Percentiles rank a stretch among this genome's conserved stretches.
Evolutionary conservation across 805 yeast genomes (phyloP).

Genomic region (Hanseniaspora lindneri): DNA sequence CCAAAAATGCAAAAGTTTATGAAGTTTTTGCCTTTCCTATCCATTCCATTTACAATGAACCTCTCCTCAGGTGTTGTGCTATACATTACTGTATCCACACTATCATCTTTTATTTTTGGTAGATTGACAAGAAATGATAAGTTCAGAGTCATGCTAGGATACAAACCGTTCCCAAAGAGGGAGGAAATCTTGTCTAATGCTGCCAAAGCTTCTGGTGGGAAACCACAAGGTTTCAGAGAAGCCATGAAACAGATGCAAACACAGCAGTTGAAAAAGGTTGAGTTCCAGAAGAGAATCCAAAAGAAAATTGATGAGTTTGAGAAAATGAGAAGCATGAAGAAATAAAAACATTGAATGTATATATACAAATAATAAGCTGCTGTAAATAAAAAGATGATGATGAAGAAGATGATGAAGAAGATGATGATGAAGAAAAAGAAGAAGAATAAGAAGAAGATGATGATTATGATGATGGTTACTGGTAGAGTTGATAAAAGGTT

Average conservation of each 20-base stretch:
- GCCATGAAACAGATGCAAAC: conserved; percentile 32
- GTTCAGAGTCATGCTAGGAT: conserved; percentile 40
- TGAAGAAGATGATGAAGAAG: too few species aligned
- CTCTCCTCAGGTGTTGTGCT: conserved; percentile 75
- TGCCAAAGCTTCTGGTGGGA: conserved; percentile 25
- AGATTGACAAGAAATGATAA: conserved; percentile 44
- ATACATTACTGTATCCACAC: conserved; percentile 73
- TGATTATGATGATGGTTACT: too few species aligned
- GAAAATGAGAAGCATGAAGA: conserved; percentile 26
- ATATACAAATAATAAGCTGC: too few species aligned
- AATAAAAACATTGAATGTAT: too few species aligned
- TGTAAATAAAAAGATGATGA: background rate
- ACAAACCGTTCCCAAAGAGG: conserved; percentile 40
- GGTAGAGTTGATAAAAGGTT: too few species aligned
- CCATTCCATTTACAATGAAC: conserved; percentile 80
- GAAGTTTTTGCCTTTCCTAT: conserved; percentile 62
- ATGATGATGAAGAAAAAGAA: too few species aligned
- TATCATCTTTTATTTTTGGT: conserved; percentile 63
- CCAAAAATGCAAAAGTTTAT: conserved; percentile 59
- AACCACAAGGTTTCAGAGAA: conserved; percentile 31
- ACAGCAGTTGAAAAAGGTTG: conserved; percentile 32
- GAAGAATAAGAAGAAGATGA: too few species aligned
- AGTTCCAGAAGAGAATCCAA: conserved; percentile 25
- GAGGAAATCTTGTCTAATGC: conserved; percentile 42
- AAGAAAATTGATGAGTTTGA: conserved; percentile 24